Evolutionary conservation across 768 basidiomycete species (phyloP).

Genomic region (Calvatia gigantea): DNA sequence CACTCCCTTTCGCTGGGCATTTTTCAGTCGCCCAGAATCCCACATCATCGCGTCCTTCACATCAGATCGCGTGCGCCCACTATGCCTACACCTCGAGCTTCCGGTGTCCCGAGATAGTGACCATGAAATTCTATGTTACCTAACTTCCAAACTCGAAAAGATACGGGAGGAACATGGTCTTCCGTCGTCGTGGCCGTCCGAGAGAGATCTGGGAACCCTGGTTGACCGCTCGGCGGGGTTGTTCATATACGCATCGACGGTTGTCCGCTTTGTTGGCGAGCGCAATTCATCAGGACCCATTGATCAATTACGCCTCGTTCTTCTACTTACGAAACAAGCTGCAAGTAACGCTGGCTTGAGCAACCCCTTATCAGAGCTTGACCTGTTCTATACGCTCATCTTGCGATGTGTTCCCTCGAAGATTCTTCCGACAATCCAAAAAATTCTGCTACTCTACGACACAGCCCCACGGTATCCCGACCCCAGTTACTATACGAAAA

Average conservation of each 20-base stretch:
- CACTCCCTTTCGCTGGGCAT: neutral
- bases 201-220: neutral
- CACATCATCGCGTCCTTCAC: conserved; percentile 6
- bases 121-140: conserved; percentile 9
- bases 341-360: no score
- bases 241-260: conserved; percentile 4
- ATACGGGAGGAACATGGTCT: neutral
- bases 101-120: conserved; percentile 7
- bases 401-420: neutral
- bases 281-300: neutral
- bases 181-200: conserved; percentile 8
- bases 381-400: neutral
- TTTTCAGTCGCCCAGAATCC: neutral
- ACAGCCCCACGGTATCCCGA: no score
- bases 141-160: conserved; percentile 2
- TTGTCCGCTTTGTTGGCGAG: conserved; percentile 11
- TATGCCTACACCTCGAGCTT: neutral
- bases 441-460: neutral
- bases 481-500: neutral
- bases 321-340: neutral
- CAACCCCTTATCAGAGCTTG: neutral
- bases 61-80: neutral
- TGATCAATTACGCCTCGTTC: neutral
- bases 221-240: conserved; percentile 1
- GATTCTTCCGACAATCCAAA: neutral